phyloP scores from a whole-genome alignment of 129 eudicot species.

The Heracleum sosnowskyi region DNA sequence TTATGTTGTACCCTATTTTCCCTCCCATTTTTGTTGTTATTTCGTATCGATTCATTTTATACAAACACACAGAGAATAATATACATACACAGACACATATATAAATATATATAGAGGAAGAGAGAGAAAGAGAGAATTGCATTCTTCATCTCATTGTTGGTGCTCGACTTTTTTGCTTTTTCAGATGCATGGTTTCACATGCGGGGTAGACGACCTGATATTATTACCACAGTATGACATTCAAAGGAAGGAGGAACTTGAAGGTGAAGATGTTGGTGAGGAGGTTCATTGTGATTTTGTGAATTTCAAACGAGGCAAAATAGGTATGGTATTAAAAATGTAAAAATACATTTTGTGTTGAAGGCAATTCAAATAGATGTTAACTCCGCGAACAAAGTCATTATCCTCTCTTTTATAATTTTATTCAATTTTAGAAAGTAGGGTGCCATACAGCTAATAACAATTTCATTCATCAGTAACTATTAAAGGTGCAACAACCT shows the following conservation, averaged over 20 bases:
- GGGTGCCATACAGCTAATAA: background rate
- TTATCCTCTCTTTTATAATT: background rate
- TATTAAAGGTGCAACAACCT: background rate
- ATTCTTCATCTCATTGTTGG: background rate
- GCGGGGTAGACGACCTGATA: slow-evolving; percentile 88
- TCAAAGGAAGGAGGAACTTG: slow-evolving; percentile 68
- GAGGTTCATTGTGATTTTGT: slow-evolving; percentile 85
- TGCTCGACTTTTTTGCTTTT: slow-evolving; percentile 1
- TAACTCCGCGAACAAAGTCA: background rate
- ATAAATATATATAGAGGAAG: too few species aligned
- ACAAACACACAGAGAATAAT: background rate
- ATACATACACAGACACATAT: background rate
- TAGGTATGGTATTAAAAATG: slow-evolving; percentile 33
- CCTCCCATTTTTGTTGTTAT: background rate
- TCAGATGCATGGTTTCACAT: slow-evolving; percentile 91
- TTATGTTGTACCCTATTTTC: background rate
- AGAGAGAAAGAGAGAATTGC: background rate
- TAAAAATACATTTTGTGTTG: background rate
- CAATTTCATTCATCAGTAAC: background rate
- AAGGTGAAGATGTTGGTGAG: slow-evolving; percentile 87
- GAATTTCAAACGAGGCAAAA: slow-evolving; percentile 46
- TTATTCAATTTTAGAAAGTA: background rate
- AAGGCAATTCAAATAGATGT: background rate
- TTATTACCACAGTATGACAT: slow-evolving; percentile 59
- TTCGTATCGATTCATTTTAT: background rate